phyloP scores from a whole-genome alignment of 1,284 basidiomycete genomes.

The Phenoliferia sp. region DNA sequence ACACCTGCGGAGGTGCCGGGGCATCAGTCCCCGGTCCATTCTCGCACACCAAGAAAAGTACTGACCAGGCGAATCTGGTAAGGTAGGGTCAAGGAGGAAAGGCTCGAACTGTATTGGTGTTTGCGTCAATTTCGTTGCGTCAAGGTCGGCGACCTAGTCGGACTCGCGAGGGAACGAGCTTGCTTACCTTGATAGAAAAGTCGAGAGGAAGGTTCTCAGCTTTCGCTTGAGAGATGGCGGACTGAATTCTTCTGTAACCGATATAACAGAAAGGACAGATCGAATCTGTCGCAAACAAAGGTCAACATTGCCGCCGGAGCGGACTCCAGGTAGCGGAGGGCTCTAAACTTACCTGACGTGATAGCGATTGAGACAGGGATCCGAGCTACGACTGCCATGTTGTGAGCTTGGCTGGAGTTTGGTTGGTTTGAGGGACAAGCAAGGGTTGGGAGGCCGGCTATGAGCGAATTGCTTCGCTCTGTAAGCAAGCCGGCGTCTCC shows the following conservation, averaged over 20 bases:
- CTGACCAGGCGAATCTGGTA: constrained; percentile 46
- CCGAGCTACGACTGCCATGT: background rate
- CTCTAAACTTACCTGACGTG: background rate
- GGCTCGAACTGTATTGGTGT: too few species aligned
- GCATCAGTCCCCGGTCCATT: background rate
- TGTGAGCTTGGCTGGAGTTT: too few species aligned
- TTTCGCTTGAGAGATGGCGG: constrained; percentile 54
- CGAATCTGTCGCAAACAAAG: background rate
- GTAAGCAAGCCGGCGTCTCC: too few species aligned
- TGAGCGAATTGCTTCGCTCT: too few species aligned
- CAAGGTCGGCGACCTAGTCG: too few species aligned
- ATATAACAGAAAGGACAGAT: constrained; percentile 44
- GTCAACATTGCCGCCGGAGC: too few species aligned
- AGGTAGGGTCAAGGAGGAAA: constrained; percentile 55
- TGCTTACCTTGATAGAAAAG: constrained; percentile 67
- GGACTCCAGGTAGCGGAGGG: background rate
- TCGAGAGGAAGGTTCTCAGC: constrained; percentile 57
- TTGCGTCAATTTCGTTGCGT: too few species aligned
- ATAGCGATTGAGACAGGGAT: background rate
- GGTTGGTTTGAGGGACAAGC: too few species aligned
- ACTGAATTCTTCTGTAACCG: constrained; percentile 63
- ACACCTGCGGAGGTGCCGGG: constrained; percentile 35
- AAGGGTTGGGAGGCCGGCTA: too few species aligned
- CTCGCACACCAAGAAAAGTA: too few species aligned
- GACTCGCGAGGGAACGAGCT: too few species aligned